Base-by-base conservation (phyloP, 345 rosid genomes). In the Diplotaxis tenuifolia region DNA sequence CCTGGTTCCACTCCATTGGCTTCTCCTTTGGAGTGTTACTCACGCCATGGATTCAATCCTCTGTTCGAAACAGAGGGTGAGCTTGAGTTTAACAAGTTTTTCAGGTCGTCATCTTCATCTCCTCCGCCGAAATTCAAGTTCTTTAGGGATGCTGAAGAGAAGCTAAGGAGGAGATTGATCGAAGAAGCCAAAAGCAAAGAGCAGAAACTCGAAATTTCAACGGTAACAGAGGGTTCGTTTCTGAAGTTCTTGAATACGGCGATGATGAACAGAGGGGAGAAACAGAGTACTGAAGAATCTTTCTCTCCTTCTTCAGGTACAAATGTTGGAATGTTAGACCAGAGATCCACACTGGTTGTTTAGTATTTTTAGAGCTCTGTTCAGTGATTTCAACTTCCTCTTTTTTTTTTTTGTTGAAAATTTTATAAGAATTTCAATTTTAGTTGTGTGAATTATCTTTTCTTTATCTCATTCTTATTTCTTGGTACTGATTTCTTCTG, bases 111-210 rank as follows among this genome's bases (percentile, higher is more conserved):
- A 72, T 74, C 94, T 31, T 92, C 99, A 22, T 90, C 99, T 7
- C 99, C 99, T 14, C 99, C 99, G 29, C 97, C 98, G 4, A 95
- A 83, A 49, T 86, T 95, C 80, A 92, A 95, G 97, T 95, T 95
- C 83, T 67, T 95, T 79, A 87, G 98, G 67, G 96, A 89, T 64
- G 99, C 98, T 6, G 98, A 95, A 76, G 98, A 89, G 81, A 92
- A 95, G 66, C 71, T 92, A 50, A 70, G 81, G 11, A 86, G 73
- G 78, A 86, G 76, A 80, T n/a, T 92, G 75, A 76, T 76, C 69
- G 86, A 85, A 66, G 92, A 89, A 74, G 82, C 86, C 22, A 86
- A 80, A 78, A 80, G 72, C 45, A 80, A 63, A 72, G 67, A 77
- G 4, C 57, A 77, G 62, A 53, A 70, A n/a, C 3, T 23, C 16